Evolutionary conservation across 495 filamentous ascomycete genomes (phyloP).

Genomic region (Durotheca rogersii): DNA sequence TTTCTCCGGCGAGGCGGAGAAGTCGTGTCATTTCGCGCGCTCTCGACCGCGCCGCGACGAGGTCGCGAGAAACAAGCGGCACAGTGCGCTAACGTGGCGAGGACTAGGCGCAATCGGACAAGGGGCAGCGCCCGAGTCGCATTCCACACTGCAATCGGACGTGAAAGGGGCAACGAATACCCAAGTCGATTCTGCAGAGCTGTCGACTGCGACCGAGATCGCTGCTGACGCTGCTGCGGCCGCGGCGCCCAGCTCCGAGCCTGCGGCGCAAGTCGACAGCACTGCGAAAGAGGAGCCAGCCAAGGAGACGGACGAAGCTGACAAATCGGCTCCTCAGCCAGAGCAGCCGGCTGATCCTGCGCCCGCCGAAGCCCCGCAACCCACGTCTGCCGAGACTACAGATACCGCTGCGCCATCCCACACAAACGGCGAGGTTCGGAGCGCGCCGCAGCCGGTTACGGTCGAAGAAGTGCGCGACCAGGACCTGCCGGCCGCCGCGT

Average conservation of each 20-base stretch:
- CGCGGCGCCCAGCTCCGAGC: slow-evolving; percentile 16
- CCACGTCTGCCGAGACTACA: slow-evolving; percentile 11
- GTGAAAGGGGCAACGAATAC: slow-evolving; percentile 17
- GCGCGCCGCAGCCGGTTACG: slow-evolving; percentile 27
- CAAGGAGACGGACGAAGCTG: slow-evolving; percentile 15
- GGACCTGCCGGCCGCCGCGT: slow-evolving; percentile 13
- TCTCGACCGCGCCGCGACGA: slow-evolving; percentile 17
- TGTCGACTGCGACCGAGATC: slow-evolving; percentile 17
- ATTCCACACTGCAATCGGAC: slow-evolving; percentile 18
- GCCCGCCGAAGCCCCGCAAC: slow-evolving; percentile 4
- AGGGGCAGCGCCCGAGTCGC: slow-evolving; percentile 17
- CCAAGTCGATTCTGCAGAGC: slow-evolving; percentile 18
- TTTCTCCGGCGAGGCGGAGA: too few relatives aligned
- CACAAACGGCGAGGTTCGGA: slow-evolving; percentile 21
- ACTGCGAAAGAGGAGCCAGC: slow-evolving; percentile 20
- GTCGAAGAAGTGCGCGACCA: slow-evolving; percentile 29
- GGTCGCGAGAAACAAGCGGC: slow-evolving; percentile 17
- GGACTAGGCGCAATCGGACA: slow-evolving; percentile 24
- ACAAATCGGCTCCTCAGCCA: slow-evolving; percentile 18
- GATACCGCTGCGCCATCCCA: slow-evolving; percentile 16
- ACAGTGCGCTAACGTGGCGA: slow-evolving; percentile 35
- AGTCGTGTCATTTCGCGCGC: too few relatives aligned
- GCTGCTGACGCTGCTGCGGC: slow-evolving; percentile 3
- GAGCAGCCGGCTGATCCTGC: slow-evolving; percentile 25
- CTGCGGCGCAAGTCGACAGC: slow-evolving; percentile 18